A percentile compares a stretch with the other conserved stretches of the same genome.
Evolutionary conservation across 2,329 filamentous ascomycete species (phyloP).

Genomic region (Calonectria hongkongensis): DNA sequence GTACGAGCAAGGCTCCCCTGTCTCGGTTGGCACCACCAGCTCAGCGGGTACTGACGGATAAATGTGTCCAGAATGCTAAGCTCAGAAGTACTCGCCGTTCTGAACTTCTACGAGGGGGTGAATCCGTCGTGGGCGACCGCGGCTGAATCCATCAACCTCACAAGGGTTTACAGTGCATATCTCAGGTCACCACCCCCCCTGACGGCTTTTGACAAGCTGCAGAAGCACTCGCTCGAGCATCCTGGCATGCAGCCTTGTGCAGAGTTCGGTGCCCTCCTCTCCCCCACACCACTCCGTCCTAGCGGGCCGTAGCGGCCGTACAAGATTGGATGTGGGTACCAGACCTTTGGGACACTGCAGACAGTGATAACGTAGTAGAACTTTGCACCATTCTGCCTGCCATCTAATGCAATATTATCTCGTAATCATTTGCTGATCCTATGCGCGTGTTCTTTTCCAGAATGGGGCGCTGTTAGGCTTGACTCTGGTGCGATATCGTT

Average conservation of each 20-base stretch:
- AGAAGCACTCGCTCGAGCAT: constrained; percentile 43
- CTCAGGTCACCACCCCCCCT: constrained; percentile 33
- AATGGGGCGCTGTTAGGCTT: constrained; percentile 20
- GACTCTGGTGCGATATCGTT: constrained; percentile 10
- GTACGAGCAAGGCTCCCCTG: constrained; percentile 57
- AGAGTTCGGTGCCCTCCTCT: constrained; percentile 41
- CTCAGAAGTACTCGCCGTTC: background rate
- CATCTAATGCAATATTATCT: constrained; percentile 44
- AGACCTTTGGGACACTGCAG: constrained; percentile 37
- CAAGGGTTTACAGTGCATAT: constrained; percentile 35
- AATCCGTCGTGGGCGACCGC: constrained; percentile 37
- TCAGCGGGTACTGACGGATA: constrained; percentile 30
- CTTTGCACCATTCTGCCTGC: constrained; percentile 38
- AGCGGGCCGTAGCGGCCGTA: constrained; percentile 54
- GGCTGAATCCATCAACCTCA: constrained; percentile 39
- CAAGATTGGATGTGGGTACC: constrained; percentile 48
- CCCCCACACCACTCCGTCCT: constrained; percentile 52
- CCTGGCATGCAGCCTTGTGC: constrained; percentile 46
- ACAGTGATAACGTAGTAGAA: constrained; percentile 44
- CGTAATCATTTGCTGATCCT: constrained; percentile 48
- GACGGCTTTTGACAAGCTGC: constrained; percentile 34
- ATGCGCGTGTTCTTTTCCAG: constrained; percentile 38
- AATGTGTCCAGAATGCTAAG: constrained; percentile 25
- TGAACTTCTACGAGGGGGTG: background rate
- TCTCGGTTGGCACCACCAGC: constrained; percentile 48